Conservation (phyloP, 2,329 filamentous ascomycete genomes). For the Pseudogymnoascus sp. region DNA sequence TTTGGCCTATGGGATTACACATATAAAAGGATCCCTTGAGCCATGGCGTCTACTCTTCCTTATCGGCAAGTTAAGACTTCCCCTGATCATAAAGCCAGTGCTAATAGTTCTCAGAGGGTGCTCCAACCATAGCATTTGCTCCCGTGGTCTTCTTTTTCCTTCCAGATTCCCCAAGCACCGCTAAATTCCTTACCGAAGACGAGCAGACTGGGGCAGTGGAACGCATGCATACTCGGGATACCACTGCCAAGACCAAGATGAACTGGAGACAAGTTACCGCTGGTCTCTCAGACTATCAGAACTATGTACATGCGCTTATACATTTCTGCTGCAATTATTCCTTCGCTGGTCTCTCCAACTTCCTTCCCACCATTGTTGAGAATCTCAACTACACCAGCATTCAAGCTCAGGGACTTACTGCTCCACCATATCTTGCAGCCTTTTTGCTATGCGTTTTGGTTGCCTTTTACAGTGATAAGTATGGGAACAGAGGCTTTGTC, state of each 20-base stretch:
- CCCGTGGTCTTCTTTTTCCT: constrained; percentile 28
- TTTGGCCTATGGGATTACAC: constrained; percentile 30
- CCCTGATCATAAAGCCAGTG: constrained; percentile 9
- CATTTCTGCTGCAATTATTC: constrained; percentile 35
- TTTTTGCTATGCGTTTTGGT: constrained; percentile 30
- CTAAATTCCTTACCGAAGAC: constrained; percentile 25
- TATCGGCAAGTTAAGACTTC: constrained; percentile 4
- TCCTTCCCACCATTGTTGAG: constrained; percentile 35
- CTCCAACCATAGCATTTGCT: constrained; percentile 26
- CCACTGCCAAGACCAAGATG: constrained; percentile 24
- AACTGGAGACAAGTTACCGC: constrained; percentile 30
- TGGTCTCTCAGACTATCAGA: constrained; percentile 32
- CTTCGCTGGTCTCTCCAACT: constrained; percentile 35
- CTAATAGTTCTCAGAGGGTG: constrained; percentile 19
- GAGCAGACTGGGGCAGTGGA: constrained; percentile 23
- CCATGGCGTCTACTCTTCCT: constrained; percentile 30
- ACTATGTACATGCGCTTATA: constrained; percentile 31
- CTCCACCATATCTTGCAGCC: constrained; percentile 35
- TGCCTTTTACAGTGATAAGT: constrained; percentile 32
- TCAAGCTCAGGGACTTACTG: constrained; percentile 35
- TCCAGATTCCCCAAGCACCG: constrained; percentile 27
- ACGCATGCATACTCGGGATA: constrained; percentile 21
- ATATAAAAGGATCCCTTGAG: constrained; percentile 22
- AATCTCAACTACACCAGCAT: constrained; percentile 35
- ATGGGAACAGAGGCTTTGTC: constrained; percentile 30